Conservation (phyloP, 305 asterid species). For the Monarda citriodora region DNA sequence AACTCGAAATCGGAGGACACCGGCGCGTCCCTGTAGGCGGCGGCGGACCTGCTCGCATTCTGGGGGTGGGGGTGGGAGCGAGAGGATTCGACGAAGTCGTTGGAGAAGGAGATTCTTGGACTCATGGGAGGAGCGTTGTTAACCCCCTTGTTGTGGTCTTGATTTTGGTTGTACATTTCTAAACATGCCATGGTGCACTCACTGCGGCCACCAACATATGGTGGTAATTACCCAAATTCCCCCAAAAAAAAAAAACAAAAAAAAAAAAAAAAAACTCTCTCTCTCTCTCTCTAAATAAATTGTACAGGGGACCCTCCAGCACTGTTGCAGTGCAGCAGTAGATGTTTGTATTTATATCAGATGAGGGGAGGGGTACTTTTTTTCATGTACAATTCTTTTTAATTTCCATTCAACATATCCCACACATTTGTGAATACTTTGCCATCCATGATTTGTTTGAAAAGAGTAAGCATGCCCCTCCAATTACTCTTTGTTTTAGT, state of each 20-base stretch:
- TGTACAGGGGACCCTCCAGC: conserved; percentile 34
- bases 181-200: conserved; percentile 46
- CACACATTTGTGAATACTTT: not conserved
- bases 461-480: not conserved
- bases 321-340: conserved; percentile 39
- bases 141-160: conserved; percentile 39
- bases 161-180: conserved; percentile 54
- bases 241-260: not conserved
- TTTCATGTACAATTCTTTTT: conserved; percentile 17
- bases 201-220: conserved; percentile 23
- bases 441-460: not conserved
- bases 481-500: not conserved
- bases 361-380: conserved; percentile 29
- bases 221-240: conserved; percentile 10
- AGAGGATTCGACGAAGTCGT: conserved; percentile 69
- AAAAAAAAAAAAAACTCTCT: not conserved
- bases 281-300: conserved; percentile 29
- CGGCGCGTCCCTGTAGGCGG: conserved; percentile 60
- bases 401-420: not conserved
- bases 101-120: conserved; percentile 93
- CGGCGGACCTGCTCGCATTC: not conserved
- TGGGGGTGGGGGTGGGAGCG: conserved; percentile 9
- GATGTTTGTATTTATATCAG: conserved; percentile 52
- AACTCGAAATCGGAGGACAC: conserved; percentile 92
- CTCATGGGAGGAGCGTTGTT: conserved; percentile 65